A percentile compares a stretch with the other conserved stretches of the same genome.
Conservation (phyloP, 192 early-diverging fungal species). For the Martensiomyces pterosporus region DNA sequence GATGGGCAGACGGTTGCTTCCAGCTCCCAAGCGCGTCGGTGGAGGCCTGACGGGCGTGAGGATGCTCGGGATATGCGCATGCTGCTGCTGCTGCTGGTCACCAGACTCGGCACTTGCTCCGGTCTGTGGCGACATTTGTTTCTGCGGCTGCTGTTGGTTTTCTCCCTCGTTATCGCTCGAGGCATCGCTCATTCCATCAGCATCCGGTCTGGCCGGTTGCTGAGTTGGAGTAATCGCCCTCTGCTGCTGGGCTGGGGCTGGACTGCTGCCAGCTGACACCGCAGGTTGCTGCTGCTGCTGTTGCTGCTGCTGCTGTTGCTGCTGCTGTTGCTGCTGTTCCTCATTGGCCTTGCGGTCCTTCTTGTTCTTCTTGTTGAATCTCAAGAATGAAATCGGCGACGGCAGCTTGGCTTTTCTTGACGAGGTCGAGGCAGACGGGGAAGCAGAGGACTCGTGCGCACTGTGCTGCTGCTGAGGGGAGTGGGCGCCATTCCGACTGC, state of each 20-base stretch:
- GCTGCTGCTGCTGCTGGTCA: conserved; percentile 7
- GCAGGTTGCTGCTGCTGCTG: conserved; percentile 8
- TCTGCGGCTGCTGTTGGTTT: conserved; percentile 9
- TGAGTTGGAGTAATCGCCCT: neutral
- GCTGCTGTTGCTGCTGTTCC: conserved; percentile 3
- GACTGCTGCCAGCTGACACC: conserved; percentile 4
- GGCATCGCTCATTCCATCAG: conserved; percentile 13
- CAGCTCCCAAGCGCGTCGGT: conserved; percentile 21
- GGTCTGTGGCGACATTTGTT: too few relatives aligned
- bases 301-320: conserved; percentile 6
- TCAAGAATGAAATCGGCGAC: conserved; percentile 41
- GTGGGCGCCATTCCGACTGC: too few relatives aligned
- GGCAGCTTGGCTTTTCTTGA: conserved; percentile 39
- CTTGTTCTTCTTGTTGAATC: conserved; percentile 44
- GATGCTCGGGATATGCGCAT: conserved; percentile 52
- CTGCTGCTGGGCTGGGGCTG: conserved; percentile 15
- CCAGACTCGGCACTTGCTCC: too few relatives aligned
- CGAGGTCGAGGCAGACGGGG: conserved; percentile 2
- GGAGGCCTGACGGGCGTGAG: conserved; percentile 44
- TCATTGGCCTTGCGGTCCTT: conserved; percentile 22
- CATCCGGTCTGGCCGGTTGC: neutral
- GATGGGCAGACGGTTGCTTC: conserved; percentile 57
- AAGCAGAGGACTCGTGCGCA: too few relatives aligned
- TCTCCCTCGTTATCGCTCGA: conserved; percentile 13
- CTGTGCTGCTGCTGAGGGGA: too few relatives aligned